Evolutionary conservation across 164 flowering plant genomes (phyloP).

Genomic region (Umbilicus rupestris): DNA sequence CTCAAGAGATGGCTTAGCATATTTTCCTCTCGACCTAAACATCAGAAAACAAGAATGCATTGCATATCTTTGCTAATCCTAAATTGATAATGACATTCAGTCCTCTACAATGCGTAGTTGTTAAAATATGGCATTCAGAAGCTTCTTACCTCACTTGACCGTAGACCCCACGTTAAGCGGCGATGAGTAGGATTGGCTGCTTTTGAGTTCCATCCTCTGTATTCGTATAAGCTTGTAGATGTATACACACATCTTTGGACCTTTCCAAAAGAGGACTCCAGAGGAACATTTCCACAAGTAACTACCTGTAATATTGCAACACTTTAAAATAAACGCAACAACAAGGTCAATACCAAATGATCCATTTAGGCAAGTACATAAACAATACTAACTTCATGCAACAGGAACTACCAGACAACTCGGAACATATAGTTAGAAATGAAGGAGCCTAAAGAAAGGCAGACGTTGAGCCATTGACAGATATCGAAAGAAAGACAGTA

Average conservation of each 20-base stretch:
- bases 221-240: constrained; percentile 80
- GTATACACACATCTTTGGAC: constrained; percentile 87
- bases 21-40: neutral
- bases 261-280: constrained; percentile 76
- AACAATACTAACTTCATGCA: neutral
- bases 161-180: constrained; percentile 90
- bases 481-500: neutral
- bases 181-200: constrained; percentile 86
- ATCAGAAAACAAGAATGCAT: neutral
- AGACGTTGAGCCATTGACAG: neutral
- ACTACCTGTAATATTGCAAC: constrained; percentile 54
- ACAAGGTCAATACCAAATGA: neutral
- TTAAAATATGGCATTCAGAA: constrained; percentile 1
- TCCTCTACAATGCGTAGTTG: neutral
- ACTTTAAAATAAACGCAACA: neutral
- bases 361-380: neutral
- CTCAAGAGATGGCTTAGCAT: neutral
- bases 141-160: constrained; percentile 65
- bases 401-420: neutral
- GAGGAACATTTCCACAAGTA: constrained; percentile 92
- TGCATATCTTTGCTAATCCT: neutral
- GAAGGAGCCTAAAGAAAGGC: neutral
- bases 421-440: neutral
- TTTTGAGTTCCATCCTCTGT: constrained; percentile 93
- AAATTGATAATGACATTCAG: neutral